Evolutionary conservation across 176 grass and related monocot species (phyloP).

Genomic region (Ensete glaucum): DNA sequence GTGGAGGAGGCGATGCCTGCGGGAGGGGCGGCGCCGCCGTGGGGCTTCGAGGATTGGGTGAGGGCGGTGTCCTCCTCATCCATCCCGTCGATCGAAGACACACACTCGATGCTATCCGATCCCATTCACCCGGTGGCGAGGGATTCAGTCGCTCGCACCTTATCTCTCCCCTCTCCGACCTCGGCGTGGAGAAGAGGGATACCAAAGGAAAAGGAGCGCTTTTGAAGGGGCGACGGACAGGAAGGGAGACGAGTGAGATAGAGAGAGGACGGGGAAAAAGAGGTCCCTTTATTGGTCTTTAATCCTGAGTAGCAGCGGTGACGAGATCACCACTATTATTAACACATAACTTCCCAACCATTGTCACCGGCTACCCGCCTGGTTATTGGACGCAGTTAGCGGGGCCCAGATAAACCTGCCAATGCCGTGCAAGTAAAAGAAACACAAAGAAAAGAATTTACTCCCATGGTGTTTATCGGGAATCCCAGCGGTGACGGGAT

Average conservation of each 20-base stretch:
- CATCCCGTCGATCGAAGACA: background rate
- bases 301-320: too few species aligned
- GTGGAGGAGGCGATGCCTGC: background rate
- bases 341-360: too few species aligned
- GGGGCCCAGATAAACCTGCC: too few species aligned
- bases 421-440: too few species aligned
- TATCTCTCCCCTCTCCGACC: background rate
- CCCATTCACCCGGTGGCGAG: background rate
- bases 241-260: too few species aligned
- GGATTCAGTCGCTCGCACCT: background rate
- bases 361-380: too few species aligned
- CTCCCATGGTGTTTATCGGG: too few species aligned
- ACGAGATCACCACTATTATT: too few species aligned
- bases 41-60: background rate
- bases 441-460: too few species aligned
- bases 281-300: background rate
- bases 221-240: too few species aligned
- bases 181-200: background rate
- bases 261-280: background rate
- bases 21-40: background rate
- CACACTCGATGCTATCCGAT: background rate
- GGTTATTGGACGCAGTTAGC: too few species aligned
- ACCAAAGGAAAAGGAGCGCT: background rate
- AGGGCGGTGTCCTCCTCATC: background rate
- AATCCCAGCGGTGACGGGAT: too few species aligned